Percentiles rank a stretch among this genome's conserved stretches.
Conservation (phyloP, 139 green algal species). For the Ettlia oleoabundans region DNA sequence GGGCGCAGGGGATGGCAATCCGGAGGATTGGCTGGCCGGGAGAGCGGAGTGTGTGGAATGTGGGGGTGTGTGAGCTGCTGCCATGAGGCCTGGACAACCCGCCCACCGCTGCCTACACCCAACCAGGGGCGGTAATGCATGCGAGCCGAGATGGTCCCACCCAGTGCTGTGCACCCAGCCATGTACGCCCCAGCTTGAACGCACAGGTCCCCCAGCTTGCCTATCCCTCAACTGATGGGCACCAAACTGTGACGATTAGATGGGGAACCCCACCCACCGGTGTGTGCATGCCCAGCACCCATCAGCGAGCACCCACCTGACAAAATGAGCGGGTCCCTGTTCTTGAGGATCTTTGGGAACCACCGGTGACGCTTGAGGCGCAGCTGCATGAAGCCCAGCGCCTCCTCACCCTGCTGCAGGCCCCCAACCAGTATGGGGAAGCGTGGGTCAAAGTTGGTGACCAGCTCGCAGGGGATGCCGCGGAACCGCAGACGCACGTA, state of each 20-base stretch:
- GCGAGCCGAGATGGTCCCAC: too few relatives aligned
- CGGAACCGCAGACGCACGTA: slow-evolving; percentile 91
- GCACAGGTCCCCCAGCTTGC: too few relatives aligned
- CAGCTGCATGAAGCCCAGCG: slow-evolving; percentile 86
- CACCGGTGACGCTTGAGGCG: slow-evolving; percentile 86
- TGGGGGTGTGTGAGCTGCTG: too few relatives aligned
- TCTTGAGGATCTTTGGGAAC: slow-evolving; percentile 89
- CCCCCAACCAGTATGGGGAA: slow-evolving; percentile 90
- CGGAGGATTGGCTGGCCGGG: too few relatives aligned
- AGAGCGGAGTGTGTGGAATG: too few relatives aligned
- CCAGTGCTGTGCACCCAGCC: neutral
- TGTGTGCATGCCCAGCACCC: neutral
- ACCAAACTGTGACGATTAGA: too few relatives aligned
- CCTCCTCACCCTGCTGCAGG: slow-evolving; percentile 81
- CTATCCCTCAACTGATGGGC: too few relatives aligned
- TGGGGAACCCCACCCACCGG: too few relatives aligned
- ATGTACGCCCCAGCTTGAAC: too few relatives aligned
- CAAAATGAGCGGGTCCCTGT: slow-evolving; percentile 93
- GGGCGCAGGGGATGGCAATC: neutral
- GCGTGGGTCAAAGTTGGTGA: slow-evolving; percentile 81
- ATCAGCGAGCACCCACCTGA: slow-evolving; percentile 39
- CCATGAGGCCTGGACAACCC: too few relatives aligned
- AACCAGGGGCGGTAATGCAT: too few relatives aligned
- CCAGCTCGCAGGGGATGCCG: slow-evolving; percentile 91
- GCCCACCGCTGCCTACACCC: too few relatives aligned